A percentile compares a stretch with the other conserved stretches of the same genome.
These are phyloP conservation scores for Botrytis paeoniae DNA, from an alignment of 2,329 filamentous ascomycete genomes.

Conservation along the genomic window DNA sequence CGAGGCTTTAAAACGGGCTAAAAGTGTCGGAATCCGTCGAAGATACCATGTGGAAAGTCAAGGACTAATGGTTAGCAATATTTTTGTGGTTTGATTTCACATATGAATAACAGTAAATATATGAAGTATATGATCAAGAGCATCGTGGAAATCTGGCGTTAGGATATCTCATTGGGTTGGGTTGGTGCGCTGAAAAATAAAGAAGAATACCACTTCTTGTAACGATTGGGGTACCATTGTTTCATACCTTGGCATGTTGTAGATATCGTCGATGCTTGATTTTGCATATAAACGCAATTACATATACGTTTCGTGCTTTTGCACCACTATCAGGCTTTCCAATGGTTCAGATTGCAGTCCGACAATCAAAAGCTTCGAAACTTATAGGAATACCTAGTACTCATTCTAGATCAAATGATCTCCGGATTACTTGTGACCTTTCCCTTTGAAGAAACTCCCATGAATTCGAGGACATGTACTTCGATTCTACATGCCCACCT, in stretches of 20 bases:
- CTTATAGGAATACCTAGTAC: background rate
- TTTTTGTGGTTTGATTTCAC: constrained; percentile 53
- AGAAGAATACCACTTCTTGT: background rate
- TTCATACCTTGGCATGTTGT: background rate
- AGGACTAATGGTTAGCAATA: constrained; percentile 74
- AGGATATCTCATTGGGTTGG: background rate
- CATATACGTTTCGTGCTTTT: background rate
- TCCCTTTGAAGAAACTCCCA: no score
- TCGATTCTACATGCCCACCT: background rate
- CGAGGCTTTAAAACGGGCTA: constrained; percentile 58
- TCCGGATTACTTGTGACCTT: no score
- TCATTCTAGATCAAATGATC: background rate
- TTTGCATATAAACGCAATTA: constrained; percentile 1
- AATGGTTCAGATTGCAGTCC: background rate
- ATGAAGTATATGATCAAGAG: background rate
- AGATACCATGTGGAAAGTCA: constrained; percentile 79
- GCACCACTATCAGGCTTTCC: background rate
- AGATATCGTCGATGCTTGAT: background rate
- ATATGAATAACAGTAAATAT: background rate
- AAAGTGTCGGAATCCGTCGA: constrained; percentile 70
- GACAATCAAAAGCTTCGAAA: background rate
- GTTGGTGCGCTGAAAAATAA: background rate
- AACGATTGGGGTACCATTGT: background rate
- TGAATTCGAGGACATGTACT: background rate
- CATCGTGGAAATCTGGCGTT: background rate